A percentile compares a stretch with the other conserved stretches of the same genome.
Evolutionary conservation across 2,329 filamentous ascomycete species (phyloP).

Genomic region (Pseudogymnoascus sp.): DNA sequence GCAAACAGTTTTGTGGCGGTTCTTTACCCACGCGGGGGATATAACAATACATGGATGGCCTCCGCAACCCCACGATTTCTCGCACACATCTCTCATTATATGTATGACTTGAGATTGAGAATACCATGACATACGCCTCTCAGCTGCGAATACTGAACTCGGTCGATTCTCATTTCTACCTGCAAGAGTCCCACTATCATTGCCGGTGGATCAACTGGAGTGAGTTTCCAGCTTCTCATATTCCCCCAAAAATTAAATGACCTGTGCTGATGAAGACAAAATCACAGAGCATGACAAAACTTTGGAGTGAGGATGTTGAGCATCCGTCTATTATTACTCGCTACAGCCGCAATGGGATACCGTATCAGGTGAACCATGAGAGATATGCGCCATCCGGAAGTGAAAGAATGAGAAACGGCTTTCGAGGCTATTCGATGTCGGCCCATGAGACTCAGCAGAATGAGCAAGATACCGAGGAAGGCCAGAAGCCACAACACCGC

Average conservation of each 20-base stretch:
- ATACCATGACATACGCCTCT: neutral
- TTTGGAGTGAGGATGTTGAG: constrained; percentile 18
- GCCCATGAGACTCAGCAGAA: constrained; percentile 19
- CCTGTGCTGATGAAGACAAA: neutral
- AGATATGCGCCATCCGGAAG: constrained; percentile 19
- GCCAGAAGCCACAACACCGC: constrained; percentile 21
- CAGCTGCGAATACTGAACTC: neutral
- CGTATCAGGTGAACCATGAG: constrained; percentile 24
- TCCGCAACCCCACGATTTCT: constrained; percentile 10
- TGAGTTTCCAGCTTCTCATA: neutral
- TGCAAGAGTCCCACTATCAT: neutral
- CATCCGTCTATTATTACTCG: constrained; percentile 23
- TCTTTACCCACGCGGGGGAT: neutral
- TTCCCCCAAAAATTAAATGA: neutral
- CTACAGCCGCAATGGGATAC: constrained; percentile 19
- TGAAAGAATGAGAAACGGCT: constrained; percentile 12
- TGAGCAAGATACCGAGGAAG: constrained; percentile 20
- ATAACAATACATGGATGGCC: constrained; percentile 10
- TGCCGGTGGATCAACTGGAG: neutral
- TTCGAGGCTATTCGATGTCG: constrained; percentile 18
- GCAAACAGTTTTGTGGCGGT: constrained; percentile 6
- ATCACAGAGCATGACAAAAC: neutral
- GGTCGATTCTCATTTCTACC: neutral
- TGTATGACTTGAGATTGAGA: constrained; percentile 4
- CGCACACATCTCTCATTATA: neutral